Evolutionary conservation across 257 asterid species (phyloP).

Genomic region (Euphrasia confusa): DNA sequence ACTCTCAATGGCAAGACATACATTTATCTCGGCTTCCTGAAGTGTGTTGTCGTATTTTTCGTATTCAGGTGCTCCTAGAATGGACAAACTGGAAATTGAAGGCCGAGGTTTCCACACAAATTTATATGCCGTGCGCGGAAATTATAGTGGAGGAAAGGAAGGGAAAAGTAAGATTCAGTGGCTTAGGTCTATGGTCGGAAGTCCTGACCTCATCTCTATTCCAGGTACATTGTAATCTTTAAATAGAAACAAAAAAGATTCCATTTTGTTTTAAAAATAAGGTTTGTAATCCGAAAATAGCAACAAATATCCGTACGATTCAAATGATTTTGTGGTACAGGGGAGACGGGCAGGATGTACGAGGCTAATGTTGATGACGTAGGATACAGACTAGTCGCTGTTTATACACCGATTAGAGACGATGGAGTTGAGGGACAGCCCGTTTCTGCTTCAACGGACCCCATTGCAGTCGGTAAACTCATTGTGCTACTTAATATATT

Average conservation of each 20-base stretch:
- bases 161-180: slow-evolving; percentile 97
- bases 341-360: slow-evolving; percentile 97
- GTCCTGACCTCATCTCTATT: slow-evolving; percentile 96
- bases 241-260: neutral
- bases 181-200: slow-evolving; percentile 98
- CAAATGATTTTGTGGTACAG: slow-evolving; percentile 39
- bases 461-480: slow-evolving; percentile 75
- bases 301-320: neutral
- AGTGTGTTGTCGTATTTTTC: neutral
- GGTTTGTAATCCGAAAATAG: neutral
- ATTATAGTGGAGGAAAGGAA: slow-evolving; percentile 89
- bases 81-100: slow-evolving; percentile 91
- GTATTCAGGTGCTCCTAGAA: slow-evolving; percentile 73
- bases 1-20: neutral
- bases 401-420: slow-evolving; percentile 88
- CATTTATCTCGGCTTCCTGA: neutral
- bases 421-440: slow-evolving; percentile 96
- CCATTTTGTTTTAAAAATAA: neutral
- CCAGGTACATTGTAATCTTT: slow-evolving; percentile 47
- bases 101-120: slow-evolving; percentile 98
- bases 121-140: slow-evolving; percentile 81
- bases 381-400: slow-evolving; percentile 86
- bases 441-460: slow-evolving; percentile 90
- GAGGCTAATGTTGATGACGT: slow-evolving; percentile 99
- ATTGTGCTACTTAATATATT: neutral